Base-by-base conservation (phyloP, 1,139 yeast genomes). In the Suhomyces wounanorum region DNA sequence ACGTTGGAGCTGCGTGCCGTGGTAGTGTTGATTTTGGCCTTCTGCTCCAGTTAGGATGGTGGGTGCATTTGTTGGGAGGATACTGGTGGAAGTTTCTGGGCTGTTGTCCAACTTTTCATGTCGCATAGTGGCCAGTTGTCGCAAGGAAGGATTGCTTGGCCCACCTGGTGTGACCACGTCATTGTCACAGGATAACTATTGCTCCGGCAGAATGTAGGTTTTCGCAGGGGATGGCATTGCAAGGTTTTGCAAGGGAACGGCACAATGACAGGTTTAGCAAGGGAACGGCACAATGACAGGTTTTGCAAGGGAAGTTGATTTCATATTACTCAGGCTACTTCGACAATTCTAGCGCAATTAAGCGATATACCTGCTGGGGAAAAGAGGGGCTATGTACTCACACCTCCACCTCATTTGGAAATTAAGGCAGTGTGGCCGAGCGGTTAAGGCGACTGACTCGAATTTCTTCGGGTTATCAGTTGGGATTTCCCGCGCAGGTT, bases 401-500 rank as follows among this genome's bases (percentile, higher is more conserved):
- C 6, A 21, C 23, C 23, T 6, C 23, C 23, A 4, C 23, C 3
- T 6, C 23, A 21, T 5, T 28, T 30, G 33, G 28, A n/a, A 28
- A 49, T 45, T 42, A 40, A 40, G 56, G 56, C 57, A 52, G 54
- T 50, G 54, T 54, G 57, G 55, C 57, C 57, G 57, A 53, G 58
- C 53, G 58, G 56, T 53, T 56, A 56, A 56, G 58, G 58, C 57
- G 59, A 56, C 51, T 55, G 58, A 55, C 59, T 56, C 59, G 59
- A 56, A 56, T 56, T 31, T 31, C 43, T 50, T 55, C 50, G 54
- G 50, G 55, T 44, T 31, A 54, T 54, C 59, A 53, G 79, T 84
- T 87, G 90, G 88, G 85, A 80, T 77, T 78, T 81, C 88, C 89
- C 88, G 88, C 90, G 89, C 88, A 84, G 89, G 90, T 85, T 85